phyloP scores from a whole-genome alignment of 352 stramenopile genomes.

The Plasmopara muralis region DNA sequence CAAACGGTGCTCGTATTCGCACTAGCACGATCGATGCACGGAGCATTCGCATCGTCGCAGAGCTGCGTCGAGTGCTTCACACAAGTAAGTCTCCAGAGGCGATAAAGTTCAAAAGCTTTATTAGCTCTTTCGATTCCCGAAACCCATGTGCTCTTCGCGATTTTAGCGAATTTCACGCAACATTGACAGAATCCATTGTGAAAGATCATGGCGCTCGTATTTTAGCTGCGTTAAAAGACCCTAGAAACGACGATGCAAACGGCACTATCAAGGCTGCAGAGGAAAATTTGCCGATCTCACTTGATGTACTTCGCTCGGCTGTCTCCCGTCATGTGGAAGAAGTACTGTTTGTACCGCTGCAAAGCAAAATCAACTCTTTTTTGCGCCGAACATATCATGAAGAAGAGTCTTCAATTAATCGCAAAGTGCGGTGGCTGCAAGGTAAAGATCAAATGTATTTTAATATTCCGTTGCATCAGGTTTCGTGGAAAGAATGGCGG shows the following conservation, averaged over 20 bases:
- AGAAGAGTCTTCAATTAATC: slow-evolving; percentile 73
- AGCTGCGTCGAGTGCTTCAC: slow-evolving; percentile 66
- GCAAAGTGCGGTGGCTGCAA: slow-evolving; percentile 83
- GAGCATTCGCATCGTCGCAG: slow-evolving; percentile 78
- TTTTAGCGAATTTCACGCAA: slow-evolving; percentile 57
- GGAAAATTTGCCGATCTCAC: slow-evolving; percentile 36
- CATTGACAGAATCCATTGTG: slow-evolving; percentile 57
- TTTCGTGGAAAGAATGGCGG: slow-evolving; percentile 83
- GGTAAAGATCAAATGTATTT: slow-evolving; percentile 89
- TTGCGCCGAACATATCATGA: slow-evolving; percentile 62
- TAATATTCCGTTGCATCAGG: slow-evolving; percentile 76
- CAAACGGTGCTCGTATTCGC: slow-evolving; percentile 19
- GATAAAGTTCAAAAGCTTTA: slow-evolving; percentile 60
- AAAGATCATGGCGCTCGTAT: slow-evolving; percentile 59
- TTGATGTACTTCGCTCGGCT: slow-evolving; percentile 46
- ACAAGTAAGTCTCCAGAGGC: slow-evolving; percentile 72
- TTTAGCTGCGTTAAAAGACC: slow-evolving; percentile 43
- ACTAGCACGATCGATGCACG: slow-evolving; percentile 48
- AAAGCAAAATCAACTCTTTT: slow-evolving; percentile 50
- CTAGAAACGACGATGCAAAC: slow-evolving; percentile 22
- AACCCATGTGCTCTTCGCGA: slow-evolving; percentile 37
- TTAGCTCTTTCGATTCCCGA: slow-evolving; percentile 47
- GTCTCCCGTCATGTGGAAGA: slow-evolving; percentile 80
- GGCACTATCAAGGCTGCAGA: slow-evolving; percentile 8
- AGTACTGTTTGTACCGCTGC: slow-evolving; percentile 57